These are phyloP conservation scores for Apiospora aurea DNA, from an alignment of 2,329 filamentous ascomycete species.

Conservation along the genomic window DNA sequence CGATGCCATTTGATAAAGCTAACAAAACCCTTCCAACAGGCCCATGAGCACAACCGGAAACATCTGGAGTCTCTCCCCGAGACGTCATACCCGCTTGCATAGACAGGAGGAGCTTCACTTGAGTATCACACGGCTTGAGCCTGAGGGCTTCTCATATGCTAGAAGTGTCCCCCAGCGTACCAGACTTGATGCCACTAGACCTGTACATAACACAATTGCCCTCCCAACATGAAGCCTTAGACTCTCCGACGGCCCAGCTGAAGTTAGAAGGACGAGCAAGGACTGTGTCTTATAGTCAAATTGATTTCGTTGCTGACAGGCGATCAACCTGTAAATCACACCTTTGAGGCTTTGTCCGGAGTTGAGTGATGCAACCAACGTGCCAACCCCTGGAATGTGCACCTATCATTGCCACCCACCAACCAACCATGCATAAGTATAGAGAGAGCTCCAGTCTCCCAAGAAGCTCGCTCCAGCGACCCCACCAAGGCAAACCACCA, in stretches of 20 bases:
- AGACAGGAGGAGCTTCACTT: constrained; percentile 19
- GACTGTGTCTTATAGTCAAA: constrained; percentile 1
- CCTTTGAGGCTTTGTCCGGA: neutral
- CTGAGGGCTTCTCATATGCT: neutral
- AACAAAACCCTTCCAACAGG: constrained; percentile 58
- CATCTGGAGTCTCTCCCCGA: constrained; percentile 82
- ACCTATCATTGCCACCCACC: neutral
- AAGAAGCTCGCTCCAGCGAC: constrained; percentile 15
- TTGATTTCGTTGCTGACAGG: constrained; percentile 22
- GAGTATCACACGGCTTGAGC: neutral
- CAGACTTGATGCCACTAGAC: constrained; percentile 10
- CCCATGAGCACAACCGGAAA: constrained; percentile 86
- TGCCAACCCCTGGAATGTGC: constrained; percentile 1
- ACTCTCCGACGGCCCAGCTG: constrained; percentile 12
- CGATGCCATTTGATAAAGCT: constrained; percentile 29
- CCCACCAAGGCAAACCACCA: constrained; percentile 23
- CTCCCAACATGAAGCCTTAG: constrained; percentile 11
- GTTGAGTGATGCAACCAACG: neutral
- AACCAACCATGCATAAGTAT: neutral
- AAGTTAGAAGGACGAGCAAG: constrained; percentile 15
- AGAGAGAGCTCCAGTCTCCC: constrained; percentile 8
- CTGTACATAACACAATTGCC: constrained; percentile 18
- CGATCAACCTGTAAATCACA: constrained; percentile 4
- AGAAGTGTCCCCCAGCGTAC: neutral
- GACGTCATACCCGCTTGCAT: constrained; percentile 81